Conservation (phyloP, 352 stramenopile species). For the Sclerospora graminicola region DNA sequence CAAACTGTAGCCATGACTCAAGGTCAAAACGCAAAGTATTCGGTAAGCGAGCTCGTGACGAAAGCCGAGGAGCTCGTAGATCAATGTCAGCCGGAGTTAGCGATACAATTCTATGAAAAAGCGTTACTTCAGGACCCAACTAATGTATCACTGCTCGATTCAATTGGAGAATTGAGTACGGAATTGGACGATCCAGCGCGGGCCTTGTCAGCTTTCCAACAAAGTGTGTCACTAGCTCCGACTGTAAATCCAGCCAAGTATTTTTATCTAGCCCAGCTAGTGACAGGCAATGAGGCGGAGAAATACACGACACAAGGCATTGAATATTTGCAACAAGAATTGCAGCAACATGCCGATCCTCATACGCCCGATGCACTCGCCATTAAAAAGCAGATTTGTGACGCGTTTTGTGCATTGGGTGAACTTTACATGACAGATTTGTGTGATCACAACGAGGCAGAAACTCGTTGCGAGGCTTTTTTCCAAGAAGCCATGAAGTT, state of each 20-base stretch:
- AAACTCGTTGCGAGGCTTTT: conserved; percentile 87
- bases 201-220: conserved; percentile 56
- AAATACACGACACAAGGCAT: conserved; percentile 65
- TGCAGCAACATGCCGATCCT: conserved; percentile 30
- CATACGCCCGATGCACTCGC: conserved; percentile 40
- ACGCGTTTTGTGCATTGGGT: conserved; percentile 90
- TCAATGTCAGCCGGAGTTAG: conserved; percentile 75
- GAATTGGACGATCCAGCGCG: conserved; percentile 77
- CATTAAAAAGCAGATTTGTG: conserved; percentile 88
- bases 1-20: conserved; percentile 14
- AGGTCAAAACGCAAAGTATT: conserved; percentile 38
- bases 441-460: conserved; percentile 88
- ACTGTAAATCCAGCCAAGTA: conserved; percentile 73
- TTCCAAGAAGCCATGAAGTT: conserved; percentile 86
- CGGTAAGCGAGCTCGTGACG: conserved; percentile 60
- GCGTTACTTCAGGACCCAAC: conserved; percentile 55
- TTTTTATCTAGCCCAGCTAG: conserved; percentile 79
- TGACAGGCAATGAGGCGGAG: conserved; percentile 60
- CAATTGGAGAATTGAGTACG: conserved; percentile 70
- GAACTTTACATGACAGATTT: conserved; percentile 98
- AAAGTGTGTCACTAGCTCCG: conserved; percentile 57
- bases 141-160: conserved; percentile 65
- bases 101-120: conserved; percentile 78
- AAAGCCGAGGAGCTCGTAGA: conserved; percentile 81
- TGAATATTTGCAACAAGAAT: conserved; percentile 45